Base-by-base conservation (phyloP, 2,329 filamentous ascomycete genomes). In the Dactylonectria macrodidyma region DNA sequence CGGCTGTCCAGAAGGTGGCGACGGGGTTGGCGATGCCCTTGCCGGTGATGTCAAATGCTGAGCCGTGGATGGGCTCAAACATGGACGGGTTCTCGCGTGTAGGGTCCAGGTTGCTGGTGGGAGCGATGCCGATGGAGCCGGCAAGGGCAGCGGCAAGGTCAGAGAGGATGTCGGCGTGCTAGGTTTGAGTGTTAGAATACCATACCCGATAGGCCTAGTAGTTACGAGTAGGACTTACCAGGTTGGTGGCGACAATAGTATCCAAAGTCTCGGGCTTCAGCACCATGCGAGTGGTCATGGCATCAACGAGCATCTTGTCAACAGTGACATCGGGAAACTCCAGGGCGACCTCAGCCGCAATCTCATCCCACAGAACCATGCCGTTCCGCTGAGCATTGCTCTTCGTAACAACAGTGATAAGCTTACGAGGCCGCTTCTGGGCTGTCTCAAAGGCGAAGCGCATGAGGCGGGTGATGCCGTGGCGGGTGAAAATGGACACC, bases 121-220 rank as follows among this genome's bases (percentile, higher is more conserved):
- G 91, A 3, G 91, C 91, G 65, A 94, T 93, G 9, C 92, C 91
- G 67, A 93, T 93, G 2, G 88, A 91, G 0, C 91, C 91, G 3
- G 91, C 91, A 7, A 93, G 82, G 0, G 91, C 90, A 14, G 92
- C 91, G 6, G 91, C 92, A 22, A 93, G 83, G 74, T 93, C 91
- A 0, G 90, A 92, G 5, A 93, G 85, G 57, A 93, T 92, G 69
- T 93, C 91, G 6, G 89, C 90, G 68, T 85, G 84, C 69, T 80
- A 26, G 1, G 10, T 0, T 2, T 8, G 0, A 6, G 16, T 14
- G 51, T 33, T 30, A 11, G 3, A 46, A 38, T 14, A 26, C 48
- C 14, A 24, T 34, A 30, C 16, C 48, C 26, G n/a, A 5, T 19
- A 7, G 26, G 26, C 4, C 26, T 4, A 5, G 4, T 7, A 5